Percentiles rank a stretch among this genome's conserved stretches.
phyloP scores from a whole-genome alignment of 2,329 filamentous ascomycete genomes.

The Colletotrichum caudatum region DNA sequence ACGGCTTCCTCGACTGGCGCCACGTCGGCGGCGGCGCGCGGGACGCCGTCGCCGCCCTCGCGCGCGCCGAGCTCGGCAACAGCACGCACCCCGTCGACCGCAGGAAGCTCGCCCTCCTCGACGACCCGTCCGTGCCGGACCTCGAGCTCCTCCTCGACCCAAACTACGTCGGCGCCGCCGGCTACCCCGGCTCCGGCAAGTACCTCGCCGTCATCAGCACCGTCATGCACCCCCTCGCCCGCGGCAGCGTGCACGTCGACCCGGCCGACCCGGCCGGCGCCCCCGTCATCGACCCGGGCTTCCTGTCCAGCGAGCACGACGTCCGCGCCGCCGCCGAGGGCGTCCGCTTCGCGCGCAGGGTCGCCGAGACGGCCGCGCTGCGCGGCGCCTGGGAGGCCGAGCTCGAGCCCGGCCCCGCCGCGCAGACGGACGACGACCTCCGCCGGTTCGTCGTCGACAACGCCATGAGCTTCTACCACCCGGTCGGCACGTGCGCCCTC shows the following conservation, averaged over 20 bases:
- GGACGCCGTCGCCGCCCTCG: constrained; percentile 47
- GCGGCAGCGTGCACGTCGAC: constrained; percentile 43
- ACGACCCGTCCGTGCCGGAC: constrained; percentile 47
- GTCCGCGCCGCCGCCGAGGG: constrained; percentile 48
- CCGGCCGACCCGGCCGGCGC: constrained; percentile 48
- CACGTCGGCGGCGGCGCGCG: constrained; percentile 50
- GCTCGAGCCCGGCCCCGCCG: constrained; percentile 29
- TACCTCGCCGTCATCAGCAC: constrained; percentile 40
- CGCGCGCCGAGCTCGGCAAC: constrained; percentile 47
- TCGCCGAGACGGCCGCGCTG: constrained; percentile 35
- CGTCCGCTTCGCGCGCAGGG: constrained; percentile 45
- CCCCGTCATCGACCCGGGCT: constrained; percentile 48
- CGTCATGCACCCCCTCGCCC: constrained; percentile 44
- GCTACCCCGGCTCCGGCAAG: constrained; percentile 46
- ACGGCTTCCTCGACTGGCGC: constrained; percentile 57
- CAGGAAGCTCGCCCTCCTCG: constrained; percentile 56
- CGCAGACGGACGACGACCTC: constrained; percentile 31
- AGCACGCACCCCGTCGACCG: constrained; percentile 49
- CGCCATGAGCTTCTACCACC: constrained; percentile 49
- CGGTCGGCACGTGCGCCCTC: constrained; percentile 56
- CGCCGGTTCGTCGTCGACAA: constrained; percentile 29
- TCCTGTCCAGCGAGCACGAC: constrained; percentile 49
- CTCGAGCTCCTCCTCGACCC: constrained; percentile 49
- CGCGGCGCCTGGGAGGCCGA: constrained; percentile 30
- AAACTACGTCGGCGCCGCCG: constrained; percentile 48